Evolutionary conservation across 2,329 filamentous ascomycete genomes (phyloP).

Genomic region (Emmonsia crescens): DNA sequence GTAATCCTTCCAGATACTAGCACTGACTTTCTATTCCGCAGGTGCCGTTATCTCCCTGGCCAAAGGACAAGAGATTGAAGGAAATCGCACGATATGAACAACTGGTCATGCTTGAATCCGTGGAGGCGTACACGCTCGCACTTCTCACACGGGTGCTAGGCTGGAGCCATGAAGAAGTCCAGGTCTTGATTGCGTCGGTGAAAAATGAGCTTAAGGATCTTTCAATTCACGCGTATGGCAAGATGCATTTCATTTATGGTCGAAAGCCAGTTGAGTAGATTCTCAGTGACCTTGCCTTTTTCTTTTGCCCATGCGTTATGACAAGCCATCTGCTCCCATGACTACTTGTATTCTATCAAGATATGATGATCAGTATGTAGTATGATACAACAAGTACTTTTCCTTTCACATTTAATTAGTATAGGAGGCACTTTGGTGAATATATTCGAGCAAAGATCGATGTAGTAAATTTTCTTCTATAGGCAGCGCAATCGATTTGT

Average conservation of each 20-base stretch:
- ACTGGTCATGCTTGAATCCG: constrained; percentile 13
- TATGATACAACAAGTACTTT: background rate
- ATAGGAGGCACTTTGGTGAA: background rate
- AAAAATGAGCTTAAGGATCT: constrained; percentile 14
- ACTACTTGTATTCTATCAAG: background rate
- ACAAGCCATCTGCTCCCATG: background rate
- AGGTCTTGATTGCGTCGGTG: constrained; percentile 14
- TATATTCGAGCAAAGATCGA: background rate
- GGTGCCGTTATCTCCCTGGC: constrained; percentile 23
- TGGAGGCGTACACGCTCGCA: constrained; percentile 18
- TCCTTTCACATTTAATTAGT: background rate
- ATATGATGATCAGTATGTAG: background rate
- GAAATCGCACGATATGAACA: constrained; percentile 30
- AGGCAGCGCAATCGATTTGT: too few species aligned
- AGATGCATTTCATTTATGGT: constrained; percentile 15
- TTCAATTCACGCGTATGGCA: constrained; percentile 14
- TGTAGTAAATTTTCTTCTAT: background rate
- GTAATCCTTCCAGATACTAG: background rate
- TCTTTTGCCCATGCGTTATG: background rate
- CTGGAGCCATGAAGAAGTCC: constrained; percentile 18
- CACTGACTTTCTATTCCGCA: constrained; percentile 4
- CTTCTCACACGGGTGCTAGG: constrained; percentile 16
- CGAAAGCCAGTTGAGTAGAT: constrained; percentile 9
- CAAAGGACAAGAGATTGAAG: constrained; percentile 20
- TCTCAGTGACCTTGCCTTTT: background rate